phyloP scores from a whole-genome alignment of 192 early-diverging fungal species.

The Backusella liffmaniae region DNA sequence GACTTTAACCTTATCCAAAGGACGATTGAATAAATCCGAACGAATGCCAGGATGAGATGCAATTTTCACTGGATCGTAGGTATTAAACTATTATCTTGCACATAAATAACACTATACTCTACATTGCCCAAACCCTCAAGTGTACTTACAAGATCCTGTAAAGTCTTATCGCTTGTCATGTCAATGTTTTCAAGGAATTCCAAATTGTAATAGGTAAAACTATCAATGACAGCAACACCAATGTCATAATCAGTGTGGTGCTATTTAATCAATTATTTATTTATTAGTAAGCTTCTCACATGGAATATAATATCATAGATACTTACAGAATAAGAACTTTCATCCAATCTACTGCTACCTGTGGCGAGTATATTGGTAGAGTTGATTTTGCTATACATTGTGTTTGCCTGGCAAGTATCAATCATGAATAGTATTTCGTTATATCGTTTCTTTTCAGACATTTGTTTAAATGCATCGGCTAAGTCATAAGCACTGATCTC shows the following conservation, averaged over 20 bases:
- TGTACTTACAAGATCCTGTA: constrained; percentile 65
- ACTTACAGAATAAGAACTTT: constrained; percentile 89
- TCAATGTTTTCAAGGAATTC: constrained; percentile 89
- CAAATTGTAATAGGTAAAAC: constrained; percentile 95
- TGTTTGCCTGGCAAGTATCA: constrained; percentile 98
- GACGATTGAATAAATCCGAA: constrained; percentile 77
- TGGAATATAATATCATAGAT: neutral
- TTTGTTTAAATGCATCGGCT: constrained; percentile 95
- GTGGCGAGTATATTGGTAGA: constrained; percentile 94
- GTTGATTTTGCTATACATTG: constrained; percentile 91
- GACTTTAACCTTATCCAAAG: constrained; percentile 74
- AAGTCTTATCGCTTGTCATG: constrained; percentile 71
- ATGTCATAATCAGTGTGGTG: constrained; percentile 90
- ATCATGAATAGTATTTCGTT: constrained; percentile 99
- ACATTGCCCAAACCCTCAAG: neutral
- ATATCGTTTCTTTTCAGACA: constrained; percentile 95
- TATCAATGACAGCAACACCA: constrained; percentile 96
- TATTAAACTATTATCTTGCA: constrained; percentile 57
- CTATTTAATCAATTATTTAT: constrained; percentile 21
- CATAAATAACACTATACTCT: neutral
- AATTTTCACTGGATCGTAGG: constrained; percentile 77
- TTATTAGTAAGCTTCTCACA: neutral
- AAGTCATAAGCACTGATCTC: constrained; percentile 96
- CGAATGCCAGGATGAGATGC: constrained; percentile 85
- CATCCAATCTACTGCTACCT: constrained; percentile 79